These are phyloP conservation scores for Plasmodium gaboni DNA, from an alignment of 169 alveolate genomes.

Conservation along the genomic window DNA sequence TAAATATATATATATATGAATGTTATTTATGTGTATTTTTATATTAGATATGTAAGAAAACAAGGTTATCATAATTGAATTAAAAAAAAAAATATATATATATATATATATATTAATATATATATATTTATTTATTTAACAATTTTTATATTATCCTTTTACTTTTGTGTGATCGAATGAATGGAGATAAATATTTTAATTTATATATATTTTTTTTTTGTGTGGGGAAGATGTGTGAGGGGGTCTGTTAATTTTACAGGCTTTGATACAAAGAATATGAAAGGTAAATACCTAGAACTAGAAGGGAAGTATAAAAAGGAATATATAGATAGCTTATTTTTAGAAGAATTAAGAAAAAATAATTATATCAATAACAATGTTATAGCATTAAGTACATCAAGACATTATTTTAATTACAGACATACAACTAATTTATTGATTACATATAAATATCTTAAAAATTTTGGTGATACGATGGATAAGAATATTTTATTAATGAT, in stretches of 20 bases:
- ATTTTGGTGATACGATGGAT: conserved; percentile 46
- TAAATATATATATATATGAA: too few relatives aligned
- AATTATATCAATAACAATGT: conserved; percentile 79
- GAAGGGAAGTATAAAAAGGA: conserved; percentile 18
- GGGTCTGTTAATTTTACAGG: conserved; percentile 51
- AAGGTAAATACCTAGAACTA: conserved; percentile 45
- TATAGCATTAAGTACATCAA: conserved; percentile 81
- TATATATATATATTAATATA: too few relatives aligned
- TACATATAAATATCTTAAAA: conserved; percentile 65
- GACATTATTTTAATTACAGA: conserved; percentile 84
- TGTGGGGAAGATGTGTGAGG: conserved; percentile 3
- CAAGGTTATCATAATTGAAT: too few relatives aligned
- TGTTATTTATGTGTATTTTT: too few relatives aligned
- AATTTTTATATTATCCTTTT: not conserved
- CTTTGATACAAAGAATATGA: conserved; percentile 56
- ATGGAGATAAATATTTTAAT: conserved; percentile 16
- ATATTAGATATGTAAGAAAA: too few relatives aligned
- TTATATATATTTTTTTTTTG: not conserved
- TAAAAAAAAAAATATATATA: too few relatives aligned
- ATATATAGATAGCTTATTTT: conserved; percentile 19
- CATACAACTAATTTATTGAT: conserved; percentile 80
- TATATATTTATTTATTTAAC: not conserved
- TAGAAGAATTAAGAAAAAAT: conserved; percentile 52
- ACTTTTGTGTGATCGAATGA: not conserved
- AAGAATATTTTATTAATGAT: conserved; percentile 57